Evolutionary conservation across 371 early-diverging fungal species (phyloP).

Genomic region (Lichtheimia ornata): DNA sequence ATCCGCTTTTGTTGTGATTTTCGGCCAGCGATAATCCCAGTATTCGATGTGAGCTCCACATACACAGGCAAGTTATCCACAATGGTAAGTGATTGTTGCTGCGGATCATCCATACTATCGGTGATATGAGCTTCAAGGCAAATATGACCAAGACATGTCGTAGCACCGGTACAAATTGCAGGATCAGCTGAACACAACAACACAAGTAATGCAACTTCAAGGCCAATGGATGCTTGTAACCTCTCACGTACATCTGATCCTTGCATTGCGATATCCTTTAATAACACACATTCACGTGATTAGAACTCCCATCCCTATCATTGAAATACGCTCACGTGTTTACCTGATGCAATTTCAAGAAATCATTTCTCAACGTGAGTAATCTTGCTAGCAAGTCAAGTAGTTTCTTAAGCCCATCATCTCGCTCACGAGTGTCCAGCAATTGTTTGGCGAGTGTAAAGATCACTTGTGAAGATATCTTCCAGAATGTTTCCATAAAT

Average conservation of each 20-base stretch:
- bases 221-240: conserved; percentile 61
- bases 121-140: conserved; percentile 60
- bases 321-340: neutral
- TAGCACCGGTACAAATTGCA: conserved; percentile 63
- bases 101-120: conserved; percentile 54
- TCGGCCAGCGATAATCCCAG: conserved; percentile 59
- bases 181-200: conserved; percentile 71
- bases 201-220: conserved; percentile 76
- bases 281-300: conserved; percentile 27
- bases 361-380: conserved; percentile 61
- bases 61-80: conserved; percentile 72
- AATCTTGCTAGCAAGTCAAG: conserved; percentile 63
- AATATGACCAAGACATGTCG: conserved; percentile 55
- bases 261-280: conserved; percentile 44
- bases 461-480: conserved; percentile 52
- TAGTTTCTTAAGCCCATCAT: conserved; percentile 54
- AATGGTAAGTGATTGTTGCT: conserved; percentile 49
- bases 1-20: conserved; percentile 78
- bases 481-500: conserved; percentile 64
- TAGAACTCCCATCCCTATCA: neutral
- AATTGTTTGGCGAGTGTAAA: conserved; percentile 43
- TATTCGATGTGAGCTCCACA: conserved; percentile 59
- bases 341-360: conserved; percentile 43
- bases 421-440: conserved; percentile 47
- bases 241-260: conserved; percentile 61